Evolutionary conservation across 306 rosid species (phyloP), one percentile per base, ranked within the genome.

Genomic region (Vigna nakashimae): DNA sequence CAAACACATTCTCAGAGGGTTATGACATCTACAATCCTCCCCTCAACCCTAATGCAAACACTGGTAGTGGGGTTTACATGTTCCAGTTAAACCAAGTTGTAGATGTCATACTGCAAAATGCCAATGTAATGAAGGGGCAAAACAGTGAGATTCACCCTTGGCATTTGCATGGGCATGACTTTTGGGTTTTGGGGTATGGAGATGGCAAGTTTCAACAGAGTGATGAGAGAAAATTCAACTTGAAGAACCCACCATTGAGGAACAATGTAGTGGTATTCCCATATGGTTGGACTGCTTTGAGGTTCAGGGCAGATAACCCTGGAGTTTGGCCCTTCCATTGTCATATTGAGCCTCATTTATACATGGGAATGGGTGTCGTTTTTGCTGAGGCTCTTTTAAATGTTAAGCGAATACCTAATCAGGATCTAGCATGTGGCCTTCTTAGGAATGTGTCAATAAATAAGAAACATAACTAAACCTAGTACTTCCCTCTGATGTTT

Each of bases 131-230:
- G n/a, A 17, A 0, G 0, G 70, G 4, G 0, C 79, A 69, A 3
- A 49, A 14, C 0, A 91, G 94, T 28, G 94, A 91, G 24, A 88
- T 85, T 12, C 95, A 90, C 28, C 95, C 95, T 0, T 90, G 97
- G 97, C 95, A 90, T 72, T 64, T 92, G 74, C 97, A 90, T 38
- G 93, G 97, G 3, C 97, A 90, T 49, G 95, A 92, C n/a, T 92
- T 92, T 28, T 92, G 97, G 97, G 91, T 92, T 3, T 45, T 91
- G 77, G 97, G 87, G 0, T 90, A 91, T 10, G 97, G 97, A 9
- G 89, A 90, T 0, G 95, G 97, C 16, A 90, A 75, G 52, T 92
- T 90, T 32, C 22, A 83, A 0, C 17, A 18, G 0, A 18, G 60
- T 2, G 79, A 82, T n/a, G 92, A 60, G 15, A 87, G 1, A 2